Evolutionary conservation across 257 asterid genomes (phyloP).

Genomic region (Capsicum baccatum): DNA sequence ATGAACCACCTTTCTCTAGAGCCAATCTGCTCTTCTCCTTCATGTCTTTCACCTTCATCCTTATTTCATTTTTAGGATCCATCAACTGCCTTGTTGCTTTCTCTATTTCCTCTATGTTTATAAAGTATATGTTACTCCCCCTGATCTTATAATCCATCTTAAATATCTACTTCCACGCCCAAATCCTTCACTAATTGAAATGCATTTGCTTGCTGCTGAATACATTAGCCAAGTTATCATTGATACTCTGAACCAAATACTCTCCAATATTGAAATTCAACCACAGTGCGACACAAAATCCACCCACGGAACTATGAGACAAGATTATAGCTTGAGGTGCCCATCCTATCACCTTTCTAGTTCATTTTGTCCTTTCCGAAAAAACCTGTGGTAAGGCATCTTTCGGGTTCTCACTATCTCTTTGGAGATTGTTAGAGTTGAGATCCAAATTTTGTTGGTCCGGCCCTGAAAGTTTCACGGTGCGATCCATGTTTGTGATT

Average conservation of each 20-base stretch:
- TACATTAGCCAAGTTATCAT: constrained; percentile 41
- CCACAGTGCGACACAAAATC: constrained; percentile 41
- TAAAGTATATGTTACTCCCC: not conserved
- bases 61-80: constrained; percentile 37
- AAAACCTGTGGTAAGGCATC: constrained; percentile 33
- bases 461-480: too few species aligned
- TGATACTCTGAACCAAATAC: constrained; percentile 38
- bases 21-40: constrained; percentile 26
- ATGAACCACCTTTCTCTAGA: constrained; percentile 31
- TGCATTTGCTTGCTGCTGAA: constrained; percentile 46
- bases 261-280: constrained; percentile 36
- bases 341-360: constrained; percentile 40
- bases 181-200: constrained; percentile 41
- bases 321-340: constrained; percentile 31
- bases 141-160: constrained; percentile 36
- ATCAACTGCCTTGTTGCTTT: constrained; percentile 30
- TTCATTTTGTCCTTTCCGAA: constrained; percentile 22
- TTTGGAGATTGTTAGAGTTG: too few species aligned
- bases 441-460: too few species aligned
- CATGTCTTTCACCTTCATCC: constrained; percentile 29
- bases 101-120: constrained; percentile 32
- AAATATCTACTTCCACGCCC: constrained; percentile 38
- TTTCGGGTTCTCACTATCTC: constrained; percentile 20
- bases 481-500: too few species aligned
- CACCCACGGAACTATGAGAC: constrained; percentile 33